Conservation (phyloP, 495 filamentous ascomycete genomes). For the Talaromyces adpressus region DNA sequence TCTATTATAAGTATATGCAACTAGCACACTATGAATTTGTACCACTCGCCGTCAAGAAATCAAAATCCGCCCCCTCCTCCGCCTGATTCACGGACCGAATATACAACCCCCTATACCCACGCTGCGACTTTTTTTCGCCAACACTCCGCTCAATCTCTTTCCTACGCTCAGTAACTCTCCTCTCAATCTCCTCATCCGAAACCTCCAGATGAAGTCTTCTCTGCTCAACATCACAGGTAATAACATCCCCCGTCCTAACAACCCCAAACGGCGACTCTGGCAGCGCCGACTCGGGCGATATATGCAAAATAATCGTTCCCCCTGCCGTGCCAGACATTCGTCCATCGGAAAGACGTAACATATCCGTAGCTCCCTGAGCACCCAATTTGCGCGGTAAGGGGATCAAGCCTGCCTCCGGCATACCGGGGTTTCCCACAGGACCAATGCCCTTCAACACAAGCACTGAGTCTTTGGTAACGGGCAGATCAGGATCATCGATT, state of each 20-base stretch:
- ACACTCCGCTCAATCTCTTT: slow-evolving; percentile 14
- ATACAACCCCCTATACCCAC: slow-evolving; percentile 61
- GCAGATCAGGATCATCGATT: slow-evolving; percentile 49
- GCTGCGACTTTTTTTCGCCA: slow-evolving; percentile 26
- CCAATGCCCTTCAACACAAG: slow-evolving; percentile 56
- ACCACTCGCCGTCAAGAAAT: slow-evolving; percentile 50
- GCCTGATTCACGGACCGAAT: slow-evolving; percentile 58
- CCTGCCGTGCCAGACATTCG: slow-evolving; percentile 64
- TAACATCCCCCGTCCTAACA: slow-evolving; percentile 52
- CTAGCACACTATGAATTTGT: background rate
- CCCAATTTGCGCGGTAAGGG: slow-evolving; percentile 60
- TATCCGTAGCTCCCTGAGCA: slow-evolving; percentile 51
- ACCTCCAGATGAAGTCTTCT: slow-evolving; percentile 40
- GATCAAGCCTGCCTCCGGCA: slow-evolving; percentile 57
- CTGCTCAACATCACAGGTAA: slow-evolving; percentile 45
- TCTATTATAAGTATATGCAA: background rate
- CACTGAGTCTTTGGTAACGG: slow-evolving; percentile 45
- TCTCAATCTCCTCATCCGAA: slow-evolving; percentile 36
- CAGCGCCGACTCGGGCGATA: slow-evolving; percentile 54
- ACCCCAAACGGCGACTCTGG: slow-evolving; percentile 51
- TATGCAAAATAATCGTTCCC: slow-evolving; percentile 60
- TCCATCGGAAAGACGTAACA: slow-evolving; percentile 60
- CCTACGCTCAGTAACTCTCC: slow-evolving; percentile 29
- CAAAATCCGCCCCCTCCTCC: slow-evolving; percentile 57
- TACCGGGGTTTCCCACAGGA: slow-evolving; percentile 58